A percentile compares a stretch with the other conserved stretches of the same genome.
These are phyloP conservation scores for Gaeumannomyces sp. DNA, from an alignment of 2,329 filamentous ascomycete genomes.

Conservation along the genomic window DNA sequence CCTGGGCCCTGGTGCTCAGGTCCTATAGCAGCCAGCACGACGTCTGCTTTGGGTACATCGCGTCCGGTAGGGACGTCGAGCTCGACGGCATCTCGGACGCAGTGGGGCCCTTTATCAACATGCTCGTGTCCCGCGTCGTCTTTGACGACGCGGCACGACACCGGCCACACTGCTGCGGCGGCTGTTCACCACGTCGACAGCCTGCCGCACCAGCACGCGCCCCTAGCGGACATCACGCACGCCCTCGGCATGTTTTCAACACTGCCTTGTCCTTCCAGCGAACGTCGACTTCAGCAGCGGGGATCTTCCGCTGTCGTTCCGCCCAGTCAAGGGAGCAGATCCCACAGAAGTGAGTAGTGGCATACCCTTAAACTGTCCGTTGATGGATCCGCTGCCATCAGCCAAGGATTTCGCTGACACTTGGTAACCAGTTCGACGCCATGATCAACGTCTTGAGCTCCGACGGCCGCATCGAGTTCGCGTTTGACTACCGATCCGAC, in stretches of 20 bases:
- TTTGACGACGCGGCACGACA: slow-evolving; percentile 5
- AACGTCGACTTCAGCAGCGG: not conserved
- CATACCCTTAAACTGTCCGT: not conserved
- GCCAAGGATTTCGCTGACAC: not conserved
- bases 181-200: not conserved
- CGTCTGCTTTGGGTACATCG: slow-evolving; percentile 21
- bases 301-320: not conserved
- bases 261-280: not conserved
- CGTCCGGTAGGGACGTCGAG: slow-evolving; percentile 23
- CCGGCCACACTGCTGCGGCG: slow-evolving; percentile 9
- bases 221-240: slow-evolving; percentile 1
- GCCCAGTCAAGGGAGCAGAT: not conserved
- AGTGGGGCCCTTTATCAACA: slow-evolving; percentile 25
- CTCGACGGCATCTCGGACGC: slow-evolving; percentile 22
- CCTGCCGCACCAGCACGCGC: not conserved
- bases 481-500: too few relatives aligned
- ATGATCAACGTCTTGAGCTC: not conserved
- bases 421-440: not conserved
- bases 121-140: slow-evolving; percentile 24
- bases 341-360: not conserved
- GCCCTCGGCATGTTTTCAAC: slow-evolving; percentile 13
- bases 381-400: not conserved
- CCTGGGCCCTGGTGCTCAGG: slow-evolving; percentile 5
- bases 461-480: too few relatives aligned
- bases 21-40: not conserved